phyloP scores from a whole-genome alignment of 805 yeast genomes.

The Blastobotrys terrestris region DNA sequence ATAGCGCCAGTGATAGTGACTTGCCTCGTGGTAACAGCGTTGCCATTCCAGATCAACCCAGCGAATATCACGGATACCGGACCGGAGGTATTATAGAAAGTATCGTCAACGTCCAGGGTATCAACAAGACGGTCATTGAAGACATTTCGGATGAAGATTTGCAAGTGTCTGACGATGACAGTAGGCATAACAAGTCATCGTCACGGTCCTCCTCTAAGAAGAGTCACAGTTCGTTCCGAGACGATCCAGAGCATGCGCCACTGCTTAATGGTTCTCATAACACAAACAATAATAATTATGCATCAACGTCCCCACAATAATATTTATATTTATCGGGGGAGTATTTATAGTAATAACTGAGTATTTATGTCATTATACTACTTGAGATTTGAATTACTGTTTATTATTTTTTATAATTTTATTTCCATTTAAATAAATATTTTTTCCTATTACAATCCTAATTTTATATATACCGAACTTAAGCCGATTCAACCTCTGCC shows the following conservation, averaged over 20 bases:
- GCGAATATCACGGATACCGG: constrained; percentile 25
- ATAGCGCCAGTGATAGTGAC: not conserved
- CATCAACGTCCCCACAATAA: not conserved
- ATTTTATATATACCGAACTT: not conserved
- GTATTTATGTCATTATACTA: not conserved
- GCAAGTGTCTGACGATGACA: not conserved
- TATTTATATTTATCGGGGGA: not conserved
- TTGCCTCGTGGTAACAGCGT: not conserved
- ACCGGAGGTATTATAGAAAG: constrained; percentile 72
- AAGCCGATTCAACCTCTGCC: constrained; percentile 16
- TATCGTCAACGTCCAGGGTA: constrained; percentile 77
- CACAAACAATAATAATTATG: not conserved
- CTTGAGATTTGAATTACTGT: no score
- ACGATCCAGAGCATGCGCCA: not conserved
- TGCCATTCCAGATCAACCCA: not conserved
- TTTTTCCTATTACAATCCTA: no score
- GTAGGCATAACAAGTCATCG: not conserved
- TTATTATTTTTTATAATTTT: no score
- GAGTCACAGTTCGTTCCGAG: not conserved
- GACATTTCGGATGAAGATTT: constrained; percentile 27
- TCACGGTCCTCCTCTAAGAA: not conserved
- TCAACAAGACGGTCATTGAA: constrained; percentile 78
- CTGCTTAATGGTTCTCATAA: not conserved
- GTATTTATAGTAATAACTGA: not conserved
- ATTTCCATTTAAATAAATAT: no score